Evolutionary conservation across 805 yeast species (phyloP).

Genomic region (Suhomyces pyralidae): DNA sequence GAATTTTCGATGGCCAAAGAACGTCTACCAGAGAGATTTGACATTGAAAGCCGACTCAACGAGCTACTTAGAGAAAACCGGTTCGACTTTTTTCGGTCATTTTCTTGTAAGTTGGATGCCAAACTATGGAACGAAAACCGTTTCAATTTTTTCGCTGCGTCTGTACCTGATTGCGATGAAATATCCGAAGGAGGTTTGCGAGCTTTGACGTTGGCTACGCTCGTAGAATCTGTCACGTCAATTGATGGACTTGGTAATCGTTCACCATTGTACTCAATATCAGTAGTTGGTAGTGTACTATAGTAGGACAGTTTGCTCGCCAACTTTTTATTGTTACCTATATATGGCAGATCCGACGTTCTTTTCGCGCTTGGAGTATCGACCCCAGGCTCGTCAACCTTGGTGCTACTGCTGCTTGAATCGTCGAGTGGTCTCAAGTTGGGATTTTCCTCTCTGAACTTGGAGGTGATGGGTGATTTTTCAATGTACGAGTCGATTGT

Average conservation of each 20-base stretch:
- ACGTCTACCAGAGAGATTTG: not conserved
- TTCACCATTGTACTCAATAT: constrained; percentile 5
- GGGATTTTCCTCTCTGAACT: constrained; percentile 24
- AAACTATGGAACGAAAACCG: constrained; percentile 8
- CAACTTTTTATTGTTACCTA: constrained; percentile 1
- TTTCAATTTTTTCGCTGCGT: constrained; percentile 6
- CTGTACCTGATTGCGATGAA: not conserved
- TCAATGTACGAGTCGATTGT: constrained; percentile 18
- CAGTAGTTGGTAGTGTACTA: constrained; percentile 10
- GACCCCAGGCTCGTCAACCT: not conserved
- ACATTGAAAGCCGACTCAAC: constrained; percentile 6
- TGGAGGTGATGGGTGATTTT: constrained; percentile 20
- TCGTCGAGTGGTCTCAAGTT: constrained; percentile 20
- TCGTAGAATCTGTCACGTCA: constrained; percentile 4
- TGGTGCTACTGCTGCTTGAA: not conserved
- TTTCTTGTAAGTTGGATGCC: constrained; percentile 2
- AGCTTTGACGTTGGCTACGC: not conserved
- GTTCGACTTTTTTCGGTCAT: not conserved
- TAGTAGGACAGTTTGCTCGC: constrained; percentile 10
- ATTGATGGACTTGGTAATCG: constrained; percentile 13
- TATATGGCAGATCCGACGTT: constrained; percentile 7
- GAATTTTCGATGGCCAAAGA: not conserved
- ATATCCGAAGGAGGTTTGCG: not conserved
- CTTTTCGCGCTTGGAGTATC: constrained; percentile 2
- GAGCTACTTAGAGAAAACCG: constrained; percentile 10